A percentile compares a stretch with the other conserved stretches of the same genome.
Conservation (phyloP, 2,329 filamentous ascomycete genomes). For the Phyllosticta capitalensis region DNA sequence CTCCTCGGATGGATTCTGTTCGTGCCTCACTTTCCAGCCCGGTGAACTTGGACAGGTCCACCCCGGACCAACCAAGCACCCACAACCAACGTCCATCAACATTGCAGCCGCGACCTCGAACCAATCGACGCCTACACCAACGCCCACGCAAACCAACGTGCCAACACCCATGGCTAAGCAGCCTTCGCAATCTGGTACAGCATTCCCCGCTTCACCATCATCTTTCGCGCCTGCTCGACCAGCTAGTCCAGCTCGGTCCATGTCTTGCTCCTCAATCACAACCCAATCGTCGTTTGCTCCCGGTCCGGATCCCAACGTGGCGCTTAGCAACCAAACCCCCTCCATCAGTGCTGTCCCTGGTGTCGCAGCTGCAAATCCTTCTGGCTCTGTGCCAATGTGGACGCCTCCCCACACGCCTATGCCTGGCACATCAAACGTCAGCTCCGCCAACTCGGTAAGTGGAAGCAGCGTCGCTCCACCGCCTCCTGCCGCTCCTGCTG, state of each 20-base stretch:
- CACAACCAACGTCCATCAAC: conserved; percentile 32
- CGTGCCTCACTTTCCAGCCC: conserved; percentile 70
- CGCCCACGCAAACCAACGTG: conserved; percentile 56
- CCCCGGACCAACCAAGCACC: conserved; percentile 50
- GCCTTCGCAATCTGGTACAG: conserved; percentile 37
- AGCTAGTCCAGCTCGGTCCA: conserved; percentile 73
- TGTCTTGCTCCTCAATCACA: conserved; percentile 70
- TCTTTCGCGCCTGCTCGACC: conserved; percentile 48
- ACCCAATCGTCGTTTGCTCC: conserved; percentile 49
- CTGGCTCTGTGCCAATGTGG: conserved; percentile 56
- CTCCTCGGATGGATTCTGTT: conserved; percentile 98
- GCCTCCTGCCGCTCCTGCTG: conserved; percentile 11
- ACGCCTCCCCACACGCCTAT: conserved; percentile 83
- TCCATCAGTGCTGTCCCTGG: conserved; percentile 68
- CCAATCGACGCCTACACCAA: conserved; percentile 61
- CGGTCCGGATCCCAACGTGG: conserved; percentile 25
- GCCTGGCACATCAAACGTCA: conserved; percentile 30
- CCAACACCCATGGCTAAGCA: conserved; percentile 37
- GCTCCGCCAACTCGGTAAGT: conserved; percentile 45
- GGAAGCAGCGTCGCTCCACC: conserved; percentile 35
- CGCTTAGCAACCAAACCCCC: conserved; percentile 69
- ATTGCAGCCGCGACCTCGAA: conserved; percentile 38
- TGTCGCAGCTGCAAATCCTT: conserved; percentile 60
- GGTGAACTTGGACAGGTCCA: conserved; percentile 81
- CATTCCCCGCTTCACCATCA: conserved; percentile 47